Conservation (phyloP, 495 filamentous ascomycete genomes). For the Penicillium lividum region DNA sequence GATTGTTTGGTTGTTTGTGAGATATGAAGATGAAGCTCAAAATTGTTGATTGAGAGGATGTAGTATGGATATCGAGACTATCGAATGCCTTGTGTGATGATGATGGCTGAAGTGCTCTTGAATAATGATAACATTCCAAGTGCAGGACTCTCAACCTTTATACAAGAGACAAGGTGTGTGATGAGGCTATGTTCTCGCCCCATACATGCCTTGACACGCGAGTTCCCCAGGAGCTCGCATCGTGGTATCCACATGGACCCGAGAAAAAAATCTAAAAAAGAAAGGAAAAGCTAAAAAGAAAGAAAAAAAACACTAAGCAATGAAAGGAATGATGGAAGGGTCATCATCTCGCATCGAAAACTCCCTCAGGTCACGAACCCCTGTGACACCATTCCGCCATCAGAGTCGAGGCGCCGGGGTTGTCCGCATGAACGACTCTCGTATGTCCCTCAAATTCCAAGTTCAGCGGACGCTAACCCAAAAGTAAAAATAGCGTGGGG, state of each 20-base stretch:
- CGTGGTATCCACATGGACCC: constrained; percentile 27
- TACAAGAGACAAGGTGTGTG: constrained; percentile 18
- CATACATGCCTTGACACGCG: constrained; percentile 30
- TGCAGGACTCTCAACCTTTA: constrained; percentile 21
- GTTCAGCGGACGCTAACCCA: constrained; percentile 11
- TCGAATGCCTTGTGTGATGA: neutral
- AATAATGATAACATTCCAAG: constrained; percentile 7
- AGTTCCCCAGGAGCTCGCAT: constrained; percentile 24
- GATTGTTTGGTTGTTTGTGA: neutral
- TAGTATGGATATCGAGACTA: neutral
- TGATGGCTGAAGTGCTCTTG: constrained; percentile 7
- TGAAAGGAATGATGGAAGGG: constrained; percentile 26
- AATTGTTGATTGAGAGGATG: neutral
- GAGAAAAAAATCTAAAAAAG: neutral
- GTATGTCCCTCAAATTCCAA: constrained; percentile 22
- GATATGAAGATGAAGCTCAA: neutral
- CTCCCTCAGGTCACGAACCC: constrained; percentile 17
- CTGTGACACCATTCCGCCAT: constrained; percentile 27
- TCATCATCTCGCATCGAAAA: constrained; percentile 23
- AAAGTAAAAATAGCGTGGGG: constrained; percentile 9
- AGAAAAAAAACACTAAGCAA: constrained; percentile 7
- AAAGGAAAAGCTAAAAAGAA: neutral
- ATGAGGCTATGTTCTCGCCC: constrained; percentile 17
- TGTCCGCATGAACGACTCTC: constrained; percentile 13
- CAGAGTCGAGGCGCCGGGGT: constrained; percentile 12